These are phyloP conservation scores for Aspergillus leporis DNA, from an alignment of 495 filamentous ascomycete genomes.

Conservation along the genomic window DNA sequence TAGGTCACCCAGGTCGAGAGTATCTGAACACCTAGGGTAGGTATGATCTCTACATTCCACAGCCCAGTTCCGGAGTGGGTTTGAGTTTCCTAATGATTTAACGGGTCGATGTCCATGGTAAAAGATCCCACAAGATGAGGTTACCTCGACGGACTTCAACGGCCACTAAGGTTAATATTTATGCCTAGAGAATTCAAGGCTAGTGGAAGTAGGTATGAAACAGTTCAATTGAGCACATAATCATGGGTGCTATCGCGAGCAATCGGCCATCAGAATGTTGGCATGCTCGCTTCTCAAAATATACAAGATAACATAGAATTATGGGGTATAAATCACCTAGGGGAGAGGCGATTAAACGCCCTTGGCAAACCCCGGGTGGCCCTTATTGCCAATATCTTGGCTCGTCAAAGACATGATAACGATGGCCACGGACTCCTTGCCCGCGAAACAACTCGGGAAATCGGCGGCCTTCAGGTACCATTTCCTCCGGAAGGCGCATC, in stretches of 20 bases:
- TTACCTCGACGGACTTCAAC: neutral
- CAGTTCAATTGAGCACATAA: slow-evolving; percentile 5
- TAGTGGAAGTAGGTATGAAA: neutral
- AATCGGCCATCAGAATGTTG: slow-evolving; percentile 3
- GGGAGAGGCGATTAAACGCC: neutral
- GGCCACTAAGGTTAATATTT: neutral
- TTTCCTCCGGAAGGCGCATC: slow-evolving; percentile 60
- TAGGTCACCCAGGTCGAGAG: neutral
- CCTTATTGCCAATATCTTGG: slow-evolving; percentile 68
- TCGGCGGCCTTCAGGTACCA: slow-evolving; percentile 70
- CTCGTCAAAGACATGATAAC: slow-evolving; percentile 95
- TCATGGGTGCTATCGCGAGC: slow-evolving; percentile 6
- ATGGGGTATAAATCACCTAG: neutral
- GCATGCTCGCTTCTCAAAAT: slow-evolving; percentile 3
- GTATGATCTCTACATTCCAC: slow-evolving; percentile 11
- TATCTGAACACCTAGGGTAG: neutral
- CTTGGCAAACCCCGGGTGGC: neutral
- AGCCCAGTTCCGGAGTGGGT: neutral
- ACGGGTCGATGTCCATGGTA: neutral
- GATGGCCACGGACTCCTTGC: slow-evolving; percentile 82
- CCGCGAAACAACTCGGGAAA: slow-evolving; percentile 91
- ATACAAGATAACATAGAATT: slow-evolving; percentile 5
- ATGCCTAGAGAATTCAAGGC: neutral
- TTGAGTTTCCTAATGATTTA: neutral
- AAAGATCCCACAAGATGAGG: neutral